phyloP scores from a whole-genome alignment of 225 moss, liverwort and hornwort species.

The Marchantia polymorpha region DNA sequence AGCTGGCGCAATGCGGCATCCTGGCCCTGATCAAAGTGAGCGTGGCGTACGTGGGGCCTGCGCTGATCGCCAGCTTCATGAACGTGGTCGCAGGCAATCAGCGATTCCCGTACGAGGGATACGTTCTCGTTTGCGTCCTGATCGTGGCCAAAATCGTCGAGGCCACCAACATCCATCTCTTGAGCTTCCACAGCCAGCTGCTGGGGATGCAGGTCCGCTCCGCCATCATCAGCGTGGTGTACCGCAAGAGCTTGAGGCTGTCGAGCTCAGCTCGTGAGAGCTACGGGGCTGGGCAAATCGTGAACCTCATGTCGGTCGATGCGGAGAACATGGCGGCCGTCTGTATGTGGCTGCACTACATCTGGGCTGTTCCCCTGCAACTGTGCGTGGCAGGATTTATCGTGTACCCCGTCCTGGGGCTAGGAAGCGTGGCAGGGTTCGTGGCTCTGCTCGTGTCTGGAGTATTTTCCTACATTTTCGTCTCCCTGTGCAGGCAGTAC shows the following conservation, averaged over 20 bases:
- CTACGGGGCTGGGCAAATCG: slow-evolving; percentile 64
- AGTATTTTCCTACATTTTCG: not conserved
- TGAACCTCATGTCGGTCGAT: slow-evolving; percentile 81
- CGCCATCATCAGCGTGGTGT: slow-evolving; percentile 60
- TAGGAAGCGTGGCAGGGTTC: slow-evolving; percentile 21
- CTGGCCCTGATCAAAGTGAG: slow-evolving; percentile 17
- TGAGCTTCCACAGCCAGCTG: slow-evolving; percentile 60
- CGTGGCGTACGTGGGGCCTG: slow-evolving; percentile 37
- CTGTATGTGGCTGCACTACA: slow-evolving; percentile 53
- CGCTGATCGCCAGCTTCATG: slow-evolving; percentile 34
- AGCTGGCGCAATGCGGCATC: not conserved
- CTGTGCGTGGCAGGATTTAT: slow-evolving; percentile 48
- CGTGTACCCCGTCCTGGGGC: slow-evolving; percentile 50
- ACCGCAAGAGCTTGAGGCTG: slow-evolving; percentile 57
- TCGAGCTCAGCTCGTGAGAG: slow-evolving; percentile 62
- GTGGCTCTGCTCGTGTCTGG: not conserved
- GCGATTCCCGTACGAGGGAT: slow-evolving; percentile 28
- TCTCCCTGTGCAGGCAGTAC: not conserved
- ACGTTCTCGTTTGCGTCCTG: slow-evolving; percentile 14
- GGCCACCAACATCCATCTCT: slow-evolving; percentile 26
- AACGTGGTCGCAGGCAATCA: slow-evolving; percentile 19
- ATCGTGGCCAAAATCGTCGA: slow-evolving; percentile 18
- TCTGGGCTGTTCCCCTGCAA: slow-evolving; percentile 74
- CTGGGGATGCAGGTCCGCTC: slow-evolving; percentile 63
- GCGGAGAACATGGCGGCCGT: slow-evolving; percentile 59